Evolutionary conservation across 164 flowering plant genomes (phyloP), one percentile per base, ranked within the genome.

Genomic region (Kalanchoe fedtschenkoi): DNA sequence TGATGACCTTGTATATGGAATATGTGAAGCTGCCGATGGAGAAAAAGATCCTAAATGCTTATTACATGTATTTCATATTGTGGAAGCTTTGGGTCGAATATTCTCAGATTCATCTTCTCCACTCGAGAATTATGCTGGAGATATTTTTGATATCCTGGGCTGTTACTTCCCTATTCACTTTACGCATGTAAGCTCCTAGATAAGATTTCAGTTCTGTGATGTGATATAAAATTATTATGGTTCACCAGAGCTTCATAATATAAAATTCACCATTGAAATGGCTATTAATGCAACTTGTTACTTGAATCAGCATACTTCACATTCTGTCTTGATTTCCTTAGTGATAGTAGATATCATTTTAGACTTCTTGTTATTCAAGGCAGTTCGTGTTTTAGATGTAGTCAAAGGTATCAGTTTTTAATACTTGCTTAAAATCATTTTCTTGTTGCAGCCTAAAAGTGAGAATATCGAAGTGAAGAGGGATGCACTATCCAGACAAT

Each of bases 1-100:
- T 55, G 91, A 87, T 63, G 71, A 68, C 42, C 79, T 90, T 71
- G 55, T 90, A 21, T 81, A 78, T 81, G 92, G 83, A 62, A 73
- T 84, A 37, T 88, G 96, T 81, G 91, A 75, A 78, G 88, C 96
- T 44, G 76, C 91, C 70, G 99, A 93, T 67, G 87, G 79, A 62
- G 99, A 93, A 73, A 93, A 80, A 69, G 97, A 93, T 79, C 99
- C 97, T 71, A 75, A 77, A 21, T 93, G 99, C 77, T 82, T 93
- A 66, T 65, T 87, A 77, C 73, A 83, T 21, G 69, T 81, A 41
- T 93, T 93, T 72, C 89, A 73, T 71, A 75, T 93, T 41, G 82
- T 93, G 58, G 88, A 85, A 66, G n/a, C 69, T 62, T 62, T 84
- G 71, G 86, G 74, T 19, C 74, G 39, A 66, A 11, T 85, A 34